phyloP scores from a whole-genome alignment of 345 rosid genomes.

The Sisymbrium altissimum region DNA sequence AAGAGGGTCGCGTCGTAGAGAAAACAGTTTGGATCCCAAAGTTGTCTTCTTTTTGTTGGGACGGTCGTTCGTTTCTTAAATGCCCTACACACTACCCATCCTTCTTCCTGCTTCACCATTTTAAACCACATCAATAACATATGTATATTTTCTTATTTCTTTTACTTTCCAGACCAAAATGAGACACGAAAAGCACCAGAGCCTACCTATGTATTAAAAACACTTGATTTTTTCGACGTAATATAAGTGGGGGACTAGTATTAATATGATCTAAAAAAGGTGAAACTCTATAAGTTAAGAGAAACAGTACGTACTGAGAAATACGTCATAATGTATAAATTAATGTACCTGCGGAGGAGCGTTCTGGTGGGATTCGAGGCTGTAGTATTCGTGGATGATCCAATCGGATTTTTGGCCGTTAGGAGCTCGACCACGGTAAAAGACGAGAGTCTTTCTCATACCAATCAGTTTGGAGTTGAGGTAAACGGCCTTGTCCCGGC shows the following conservation, averaged over 20 bases:
- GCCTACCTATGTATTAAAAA: neutral
- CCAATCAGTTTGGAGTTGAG: slow-evolving; percentile 85
- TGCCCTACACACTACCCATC: slow-evolving; percentile 99
- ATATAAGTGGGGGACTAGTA: neutral
- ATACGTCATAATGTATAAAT: neutral
- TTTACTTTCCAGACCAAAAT: neutral
- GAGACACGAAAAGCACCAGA: neutral
- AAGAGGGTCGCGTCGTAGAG: slow-evolving; percentile 24
- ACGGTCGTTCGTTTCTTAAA: slow-evolving; percentile 70
- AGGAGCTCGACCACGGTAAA: slow-evolving; percentile 97
- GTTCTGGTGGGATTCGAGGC: slow-evolving; percentile 85
- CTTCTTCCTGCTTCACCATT: slow-evolving; percentile 73
- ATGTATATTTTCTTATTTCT: neutral
- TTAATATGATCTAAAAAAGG: neutral
- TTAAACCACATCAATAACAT: neutral
- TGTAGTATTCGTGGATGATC: slow-evolving; percentile 91
- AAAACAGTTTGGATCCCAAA: slow-evolving; percentile 65
- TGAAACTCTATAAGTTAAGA: neutral
- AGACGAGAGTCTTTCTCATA: slow-evolving; percentile 96
- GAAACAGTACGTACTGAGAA: neutral
- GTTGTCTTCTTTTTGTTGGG: slow-evolving; percentile 52
- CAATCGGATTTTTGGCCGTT: slow-evolving; percentile 92
- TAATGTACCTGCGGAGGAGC: slow-evolving; percentile 90
- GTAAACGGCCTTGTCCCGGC: slow-evolving; percentile 87
- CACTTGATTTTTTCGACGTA: neutral